Base-by-base conservation (phyloP, 176 grass and related monocot species). In the Ensete glaucum region DNA sequence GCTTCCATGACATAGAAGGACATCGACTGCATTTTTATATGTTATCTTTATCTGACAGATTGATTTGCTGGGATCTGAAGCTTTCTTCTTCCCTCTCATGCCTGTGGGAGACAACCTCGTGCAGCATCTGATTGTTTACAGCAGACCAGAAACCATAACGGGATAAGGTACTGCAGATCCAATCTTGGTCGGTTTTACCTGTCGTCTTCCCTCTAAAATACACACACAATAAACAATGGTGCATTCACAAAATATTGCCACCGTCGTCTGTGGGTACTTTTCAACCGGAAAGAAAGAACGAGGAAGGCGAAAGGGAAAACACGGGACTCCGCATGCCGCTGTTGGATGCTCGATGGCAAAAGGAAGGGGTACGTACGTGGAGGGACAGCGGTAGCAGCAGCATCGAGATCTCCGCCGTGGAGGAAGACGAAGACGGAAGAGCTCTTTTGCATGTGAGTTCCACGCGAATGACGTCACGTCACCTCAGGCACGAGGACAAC, bases 91-190 rank as follows among this genome's bases (percentile, higher is more conserved):
- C 34, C 34, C 34, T 43, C 34, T 43, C 34, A 6, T 43, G 34
- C 34, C 11, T 64, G 62, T 11, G 62, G 62, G 62, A 64, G 62
- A 64, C 62, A 64, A 64, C 62, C 62, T 64, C 9, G 62, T 25
- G 62, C 24, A 19, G 26, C 64, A 23, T 5, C 57, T 60, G 19
- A 17, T 60, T 60, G 16, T 60, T 60, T 60, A 1, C 57, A 60
- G 57, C 16, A 15, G 57, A 60, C 16, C 4, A n/a, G 16, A 20
- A 19, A 60, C n/a, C 57, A n/a, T n/a, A 57, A 57, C 54, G 12
- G 14, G 54, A 66, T 64, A 64, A 27, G 62, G 62, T 23, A 67
- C 64, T 67, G 64, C 64, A 67, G 64, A 67, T 67, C 64, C 64
- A 67, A 67, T 67, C 64, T 67, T 67, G 64, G 64, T 67, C 64